Base-by-base conservation (phyloP, 2,329 filamentous ascomycete species). In the Aspergillaceae sp. region DNA sequence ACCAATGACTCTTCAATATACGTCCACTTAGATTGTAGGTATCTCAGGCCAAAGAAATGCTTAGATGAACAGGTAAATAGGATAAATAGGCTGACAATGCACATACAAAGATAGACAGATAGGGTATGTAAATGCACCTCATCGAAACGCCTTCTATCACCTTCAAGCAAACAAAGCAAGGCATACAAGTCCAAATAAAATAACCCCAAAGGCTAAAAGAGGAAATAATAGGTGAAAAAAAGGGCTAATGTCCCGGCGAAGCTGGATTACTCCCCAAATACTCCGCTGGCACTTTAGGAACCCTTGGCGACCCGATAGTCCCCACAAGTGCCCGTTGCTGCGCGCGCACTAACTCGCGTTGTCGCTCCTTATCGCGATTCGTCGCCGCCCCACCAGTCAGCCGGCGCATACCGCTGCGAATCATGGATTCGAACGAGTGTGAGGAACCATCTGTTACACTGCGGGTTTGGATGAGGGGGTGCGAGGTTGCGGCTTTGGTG, bases 221-320 rank as follows among this genome's bases (percentile, higher is more conserved):
- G 47, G 40, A 46, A 44, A n/a, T 10, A 38, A 42, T 28, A 32
- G 7, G 27, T 11, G 10, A 7, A 7, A 4, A 28, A 19, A 19
- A 19, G 19, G 26, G 11, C n/a, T 10, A 28, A 41, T 55, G 59
- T 30, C 62, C 59, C 7, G 64, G 64, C 3, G 65, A 67, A 6
- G 63, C 52, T 19, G 63, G 64, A 42, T 66, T 65, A 44, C 63
- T 67, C 26, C 60, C 57, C 36, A 74, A 63, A 56, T 73, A 75
- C 45, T 73, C 72, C 38, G 66, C 56, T 0, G 72, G 72, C 5
- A 75, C 71, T 49, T 71, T 72, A 3, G 72, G 72, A 7, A 75
- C 71, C 19, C 68, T 63, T 6, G 68, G 67, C 35, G 67, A 70
- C 43, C 61, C 61, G 37, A 66, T 58, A 34, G 66, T 61, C 48